Evolutionary conservation across 257 asterid genomes (phyloP).

Genomic region (Solanum megistacrolobum): DNA sequence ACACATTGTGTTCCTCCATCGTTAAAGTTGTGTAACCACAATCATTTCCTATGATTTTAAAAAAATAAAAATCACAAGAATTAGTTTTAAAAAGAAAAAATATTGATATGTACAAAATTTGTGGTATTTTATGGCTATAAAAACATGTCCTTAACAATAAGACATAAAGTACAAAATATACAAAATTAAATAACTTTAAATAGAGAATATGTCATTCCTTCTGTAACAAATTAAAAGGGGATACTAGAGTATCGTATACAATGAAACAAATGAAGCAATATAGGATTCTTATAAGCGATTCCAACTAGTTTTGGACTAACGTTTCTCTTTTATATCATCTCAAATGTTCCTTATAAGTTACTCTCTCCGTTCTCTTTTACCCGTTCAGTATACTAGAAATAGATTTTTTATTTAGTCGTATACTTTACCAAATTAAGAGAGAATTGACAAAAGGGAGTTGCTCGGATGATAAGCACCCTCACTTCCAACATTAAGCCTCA

Average conservation of each 20-base stretch:
- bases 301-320: neutral
- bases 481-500: neutral
- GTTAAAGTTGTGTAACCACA: neutral
- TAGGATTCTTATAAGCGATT: neutral
- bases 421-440: neutral
- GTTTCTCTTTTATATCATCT: neutral
- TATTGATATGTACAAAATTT: neutral
- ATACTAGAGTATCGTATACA: neutral
- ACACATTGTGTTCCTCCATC: conserved; percentile 26
- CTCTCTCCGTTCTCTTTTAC: neutral
- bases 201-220: neutral
- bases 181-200: too few relatives aligned
- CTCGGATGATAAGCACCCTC: neutral
- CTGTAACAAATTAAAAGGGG: neutral
- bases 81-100: neutral
- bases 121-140: neutral
- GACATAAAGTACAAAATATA: neutral
- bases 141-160: neutral
- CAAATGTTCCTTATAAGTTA: neutral
- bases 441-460: neutral
- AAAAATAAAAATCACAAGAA: neutral
- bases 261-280: neutral
- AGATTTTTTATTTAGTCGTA: neutral
- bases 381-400: neutral
- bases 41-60: neutral